These are phyloP conservation scores for Coniella lustricola DNA, from an alignment of 2,329 filamentous ascomycete species.

Conservation along the genomic window DNA sequence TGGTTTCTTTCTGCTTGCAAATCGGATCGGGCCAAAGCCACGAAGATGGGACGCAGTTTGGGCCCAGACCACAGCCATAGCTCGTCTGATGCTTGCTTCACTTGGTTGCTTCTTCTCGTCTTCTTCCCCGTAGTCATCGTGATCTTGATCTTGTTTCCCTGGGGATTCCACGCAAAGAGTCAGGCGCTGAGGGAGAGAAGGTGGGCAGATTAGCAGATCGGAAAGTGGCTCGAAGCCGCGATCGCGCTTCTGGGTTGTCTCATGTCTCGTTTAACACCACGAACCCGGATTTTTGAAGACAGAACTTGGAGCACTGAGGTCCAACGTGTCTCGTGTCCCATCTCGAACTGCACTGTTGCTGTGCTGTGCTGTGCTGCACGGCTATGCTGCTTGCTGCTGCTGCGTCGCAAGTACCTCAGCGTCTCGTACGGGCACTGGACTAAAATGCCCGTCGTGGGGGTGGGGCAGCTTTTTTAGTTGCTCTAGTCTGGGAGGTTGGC, in stretches of 20 bases:
- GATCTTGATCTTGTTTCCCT: no score
- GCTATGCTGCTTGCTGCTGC: no score
- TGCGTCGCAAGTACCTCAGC: no score
- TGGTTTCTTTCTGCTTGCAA: no score
- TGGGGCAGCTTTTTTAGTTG: neutral
- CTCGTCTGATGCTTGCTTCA: neutral
- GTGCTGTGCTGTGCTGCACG: neutral
- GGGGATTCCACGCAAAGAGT: no score
- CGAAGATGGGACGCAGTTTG: conserved; percentile 1
- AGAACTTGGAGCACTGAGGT: neutral
- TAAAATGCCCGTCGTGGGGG: neutral
- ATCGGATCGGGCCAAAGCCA: neutral
- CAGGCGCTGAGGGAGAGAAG: no score
- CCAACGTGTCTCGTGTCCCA: conserved; percentile 2
- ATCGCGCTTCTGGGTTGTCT: neutral
- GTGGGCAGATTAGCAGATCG: no score
- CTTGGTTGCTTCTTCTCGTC: no score
- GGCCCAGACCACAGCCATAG: neutral
- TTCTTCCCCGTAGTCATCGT: no score
- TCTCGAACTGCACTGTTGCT: neutral
- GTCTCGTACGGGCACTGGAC: neutral
- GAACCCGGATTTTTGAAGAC: neutral
- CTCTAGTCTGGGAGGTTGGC: no score
- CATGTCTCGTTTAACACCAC: neutral
- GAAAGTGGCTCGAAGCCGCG: neutral